These are phyloP conservation scores for Polytrichum commune DNA, from an alignment of 225 moss, liverwort and hornwort genomes.

Conservation along the genomic window DNA sequence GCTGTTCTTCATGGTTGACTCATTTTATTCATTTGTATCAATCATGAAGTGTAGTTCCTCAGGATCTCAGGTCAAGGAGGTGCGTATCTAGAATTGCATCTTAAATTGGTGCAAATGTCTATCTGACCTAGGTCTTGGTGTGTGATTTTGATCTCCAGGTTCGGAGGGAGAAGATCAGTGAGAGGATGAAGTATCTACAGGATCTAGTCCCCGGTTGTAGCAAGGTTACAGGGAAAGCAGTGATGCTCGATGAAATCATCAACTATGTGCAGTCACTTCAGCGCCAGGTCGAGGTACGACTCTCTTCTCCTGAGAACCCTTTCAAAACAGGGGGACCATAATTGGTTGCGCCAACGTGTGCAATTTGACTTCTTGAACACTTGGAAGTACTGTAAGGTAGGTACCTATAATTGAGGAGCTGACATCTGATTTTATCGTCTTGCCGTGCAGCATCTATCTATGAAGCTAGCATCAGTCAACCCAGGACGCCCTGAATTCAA, in stretches of 20 bases:
- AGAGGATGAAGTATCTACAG: slow-evolving; percentile 50
- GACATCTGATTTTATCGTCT: neutral
- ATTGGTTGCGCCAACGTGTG: neutral
- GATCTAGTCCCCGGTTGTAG: slow-evolving; percentile 47
- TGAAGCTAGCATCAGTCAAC: slow-evolving; percentile 44
- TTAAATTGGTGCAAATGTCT: no score
- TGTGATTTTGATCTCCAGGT: slow-evolving; percentile 6
- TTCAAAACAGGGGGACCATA: neutral
- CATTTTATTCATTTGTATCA: no score
- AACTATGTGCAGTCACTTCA: slow-evolving; percentile 51
- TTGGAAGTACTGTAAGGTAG: neutral
- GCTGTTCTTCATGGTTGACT: no score
- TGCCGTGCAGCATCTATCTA: slow-evolving; percentile 34
- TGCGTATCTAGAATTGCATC: no score
- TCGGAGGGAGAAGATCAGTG: slow-evolving; percentile 48
- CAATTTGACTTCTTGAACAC: neutral
- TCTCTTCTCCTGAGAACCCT: neutral
- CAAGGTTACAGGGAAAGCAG: slow-evolving; percentile 50
- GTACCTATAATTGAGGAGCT: no score
- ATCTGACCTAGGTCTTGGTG: neutral
- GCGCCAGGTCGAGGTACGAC: slow-evolving; percentile 43
- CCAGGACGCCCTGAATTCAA: slow-evolving; percentile 20
- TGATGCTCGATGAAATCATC: slow-evolving; percentile 55
- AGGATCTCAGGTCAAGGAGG: no score
- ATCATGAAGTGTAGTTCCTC: no score